phyloP scores from a whole-genome alignment of 352 stramenopile genomes.

The Phytophthora pisi region DNA sequence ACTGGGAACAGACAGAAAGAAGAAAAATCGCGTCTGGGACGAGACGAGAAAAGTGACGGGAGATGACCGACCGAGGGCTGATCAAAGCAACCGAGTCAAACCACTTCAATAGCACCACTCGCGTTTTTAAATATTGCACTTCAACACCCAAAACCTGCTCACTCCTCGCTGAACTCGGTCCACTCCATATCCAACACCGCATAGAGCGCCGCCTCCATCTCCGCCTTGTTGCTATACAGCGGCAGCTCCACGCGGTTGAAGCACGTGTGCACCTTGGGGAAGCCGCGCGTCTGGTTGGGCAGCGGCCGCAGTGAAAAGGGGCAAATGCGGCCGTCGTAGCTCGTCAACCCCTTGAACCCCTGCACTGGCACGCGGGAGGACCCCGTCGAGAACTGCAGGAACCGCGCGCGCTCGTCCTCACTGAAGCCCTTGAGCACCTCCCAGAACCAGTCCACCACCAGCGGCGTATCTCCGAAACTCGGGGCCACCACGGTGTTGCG shows the following conservation, averaged over 20 bases:
- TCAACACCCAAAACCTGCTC: conserved; percentile 12
- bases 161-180: conserved; percentile 93
- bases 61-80: conserved; percentile 2
- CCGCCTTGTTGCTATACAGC: conserved; percentile 81
- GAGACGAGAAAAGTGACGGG: conserved; percentile 17
- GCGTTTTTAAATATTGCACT: conserved; percentile 36
- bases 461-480: conserved; percentile 49
- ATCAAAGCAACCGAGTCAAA: conserved; percentile 1
- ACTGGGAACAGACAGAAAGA: not conserved
- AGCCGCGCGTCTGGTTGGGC: conserved; percentile 61
- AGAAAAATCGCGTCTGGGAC: conserved; percentile 5
- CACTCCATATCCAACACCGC: conserved; percentile 96
- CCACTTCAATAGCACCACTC: conserved; percentile 2
- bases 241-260: conserved; percentile 87
- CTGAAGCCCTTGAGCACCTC: conserved; percentile 58
- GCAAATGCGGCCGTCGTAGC: conserved; percentile 84
- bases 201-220: conserved; percentile 95
- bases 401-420: conserved; percentile 78
- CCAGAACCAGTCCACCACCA: conserved; percentile 81
- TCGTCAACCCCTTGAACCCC: conserved; percentile 82
- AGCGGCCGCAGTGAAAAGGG: conserved; percentile 71
- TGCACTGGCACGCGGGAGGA: conserved; percentile 87
- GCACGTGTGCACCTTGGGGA: conserved; percentile 83
- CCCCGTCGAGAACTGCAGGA: conserved; percentile 88
- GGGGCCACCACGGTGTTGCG: conserved; percentile 68